phyloP scores from a whole-genome alignment of 1,284 basidiomycete genomes.

The Rhodotorula sp. region DNA sequence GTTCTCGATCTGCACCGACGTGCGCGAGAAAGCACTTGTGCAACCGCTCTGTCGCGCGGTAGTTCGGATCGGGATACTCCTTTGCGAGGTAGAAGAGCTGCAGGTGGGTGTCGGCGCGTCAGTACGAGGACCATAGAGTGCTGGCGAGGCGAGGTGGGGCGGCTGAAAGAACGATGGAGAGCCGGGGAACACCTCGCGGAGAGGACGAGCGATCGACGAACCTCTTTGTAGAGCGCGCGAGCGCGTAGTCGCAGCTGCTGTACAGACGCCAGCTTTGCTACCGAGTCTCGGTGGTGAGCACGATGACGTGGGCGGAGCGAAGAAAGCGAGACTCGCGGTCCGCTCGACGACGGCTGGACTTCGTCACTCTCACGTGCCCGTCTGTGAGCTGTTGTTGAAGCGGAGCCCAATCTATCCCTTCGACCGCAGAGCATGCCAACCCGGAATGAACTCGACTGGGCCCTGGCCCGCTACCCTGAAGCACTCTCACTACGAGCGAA shows the following conservation, averaged over 20 bases:
- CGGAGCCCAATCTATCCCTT: no score
- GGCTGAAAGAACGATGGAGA: background rate
- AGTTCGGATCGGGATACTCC: slow-evolving; percentile 39
- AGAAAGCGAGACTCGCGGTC: background rate
- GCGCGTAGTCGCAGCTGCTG: slow-evolving; percentile 28
- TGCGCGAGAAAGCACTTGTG: slow-evolving; percentile 36
- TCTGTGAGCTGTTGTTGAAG: no score
- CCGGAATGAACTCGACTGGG: background rate
- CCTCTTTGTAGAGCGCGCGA: slow-evolving; percentile 40
- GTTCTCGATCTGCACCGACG: slow-evolving; percentile 29
- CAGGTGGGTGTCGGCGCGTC: background rate
- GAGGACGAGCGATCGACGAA: slow-evolving; percentile 1
- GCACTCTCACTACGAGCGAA: slow-evolving; percentile 11
- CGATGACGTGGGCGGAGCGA: background rate
- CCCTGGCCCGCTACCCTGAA: slow-evolving; percentile 11
- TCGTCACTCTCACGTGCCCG: no score
- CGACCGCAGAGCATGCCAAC: background rate
- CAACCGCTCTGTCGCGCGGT: slow-evolving; percentile 31
- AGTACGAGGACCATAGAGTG: background rate
- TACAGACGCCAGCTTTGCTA: slow-evolving; percentile 13
- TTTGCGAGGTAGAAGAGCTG: slow-evolving; percentile 35
- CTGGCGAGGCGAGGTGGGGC: background rate
- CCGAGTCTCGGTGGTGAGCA: no score
- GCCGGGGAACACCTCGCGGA: background rate
- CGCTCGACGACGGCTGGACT: no score